These are phyloP conservation scores for Acer negundo DNA, from an alignment of 345 rosid genomes.

Conservation along the genomic window DNA sequence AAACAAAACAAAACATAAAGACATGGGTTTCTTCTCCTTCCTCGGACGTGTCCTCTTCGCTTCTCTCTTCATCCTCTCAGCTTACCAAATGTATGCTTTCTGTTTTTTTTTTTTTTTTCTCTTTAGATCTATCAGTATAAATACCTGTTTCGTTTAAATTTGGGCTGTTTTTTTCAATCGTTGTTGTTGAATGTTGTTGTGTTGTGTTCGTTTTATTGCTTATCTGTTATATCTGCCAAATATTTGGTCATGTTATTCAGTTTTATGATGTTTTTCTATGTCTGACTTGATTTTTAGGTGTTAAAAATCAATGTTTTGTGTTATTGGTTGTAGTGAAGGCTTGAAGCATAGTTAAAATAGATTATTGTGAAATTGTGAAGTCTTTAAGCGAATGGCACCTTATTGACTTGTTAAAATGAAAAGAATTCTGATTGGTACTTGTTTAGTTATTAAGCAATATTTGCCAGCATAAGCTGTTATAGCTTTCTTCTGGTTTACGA, in stretches of 20 bases:
- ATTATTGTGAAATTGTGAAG: not conserved
- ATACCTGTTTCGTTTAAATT: not conserved
- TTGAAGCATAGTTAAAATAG: not conserved
- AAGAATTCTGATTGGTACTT: not conserved
- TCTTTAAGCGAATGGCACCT: not conserved
- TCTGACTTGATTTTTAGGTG: not conserved
- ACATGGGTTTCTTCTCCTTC: constrained; percentile 90
- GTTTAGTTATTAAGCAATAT: not conserved
- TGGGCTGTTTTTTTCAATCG: no score
- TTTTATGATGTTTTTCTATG: not conserved
- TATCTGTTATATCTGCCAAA: constrained; percentile 8
- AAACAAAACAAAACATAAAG: not conserved
- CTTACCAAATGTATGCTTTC: constrained; percentile 73
- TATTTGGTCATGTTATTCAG: not conserved
- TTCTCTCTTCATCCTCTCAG: constrained; percentile 86
- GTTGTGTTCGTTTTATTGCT: not conserved
- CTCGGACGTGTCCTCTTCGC: constrained; percentile 92
- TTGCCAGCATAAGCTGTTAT: not conserved
- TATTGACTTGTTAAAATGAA: not conserved
- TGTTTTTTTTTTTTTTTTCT: not conserved
- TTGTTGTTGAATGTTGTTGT: not conserved
- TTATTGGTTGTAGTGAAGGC: not conserved
- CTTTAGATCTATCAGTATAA: constrained; percentile 20
- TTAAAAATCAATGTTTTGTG: not conserved
- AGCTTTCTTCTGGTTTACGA: not conserved